phyloP scores from a whole-genome alignment of 352 stramenopile species.

The Phytophthora brassicae region DNA sequence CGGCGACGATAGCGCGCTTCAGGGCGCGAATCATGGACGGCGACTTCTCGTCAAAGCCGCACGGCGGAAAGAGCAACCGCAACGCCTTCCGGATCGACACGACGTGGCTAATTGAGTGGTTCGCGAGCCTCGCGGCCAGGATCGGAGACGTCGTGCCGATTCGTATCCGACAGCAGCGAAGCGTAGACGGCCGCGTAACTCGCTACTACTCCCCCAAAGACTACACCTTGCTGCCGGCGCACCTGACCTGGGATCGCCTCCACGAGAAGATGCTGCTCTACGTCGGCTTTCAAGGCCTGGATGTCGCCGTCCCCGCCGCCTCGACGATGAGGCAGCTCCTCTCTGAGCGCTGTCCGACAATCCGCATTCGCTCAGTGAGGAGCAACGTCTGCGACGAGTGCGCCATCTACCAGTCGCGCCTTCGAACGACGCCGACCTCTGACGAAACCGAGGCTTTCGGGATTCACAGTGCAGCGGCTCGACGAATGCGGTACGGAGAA shows the following conservation, averaged over 20 bases:
- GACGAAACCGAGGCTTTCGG: constrained; percentile 12
- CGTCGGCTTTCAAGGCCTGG: not conserved
- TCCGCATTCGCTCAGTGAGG: constrained; percentile 2
- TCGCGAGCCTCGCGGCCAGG: not conserved
- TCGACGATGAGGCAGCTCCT: constrained; percentile 11
- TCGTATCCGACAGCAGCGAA: not conserved
- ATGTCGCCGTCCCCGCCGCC: not conserved
- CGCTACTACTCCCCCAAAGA: not conserved
- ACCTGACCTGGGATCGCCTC: constrained; percentile 12
- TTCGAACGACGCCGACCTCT: not conserved
- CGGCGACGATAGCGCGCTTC: not conserved
- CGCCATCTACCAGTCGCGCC: constrained; percentile 6
- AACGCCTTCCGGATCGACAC: not conserved
- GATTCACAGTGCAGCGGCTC: not conserved
- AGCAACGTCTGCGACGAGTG: constrained; percentile 11
- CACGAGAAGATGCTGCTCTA: constrained; percentile 12
- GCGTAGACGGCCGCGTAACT: not conserved
- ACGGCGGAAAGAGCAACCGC: not conserved
- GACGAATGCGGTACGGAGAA: constrained; percentile 15
- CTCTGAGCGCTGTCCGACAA: not conserved
- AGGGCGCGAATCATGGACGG: not conserved
- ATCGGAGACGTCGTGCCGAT: not conserved
- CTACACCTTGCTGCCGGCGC: not conserved
- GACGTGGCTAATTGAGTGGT: not conserved
- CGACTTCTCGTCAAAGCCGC: not conserved